Conservation (phyloP, 768 basidiomycete species). For the Boletus rubescentipes region DNA sequence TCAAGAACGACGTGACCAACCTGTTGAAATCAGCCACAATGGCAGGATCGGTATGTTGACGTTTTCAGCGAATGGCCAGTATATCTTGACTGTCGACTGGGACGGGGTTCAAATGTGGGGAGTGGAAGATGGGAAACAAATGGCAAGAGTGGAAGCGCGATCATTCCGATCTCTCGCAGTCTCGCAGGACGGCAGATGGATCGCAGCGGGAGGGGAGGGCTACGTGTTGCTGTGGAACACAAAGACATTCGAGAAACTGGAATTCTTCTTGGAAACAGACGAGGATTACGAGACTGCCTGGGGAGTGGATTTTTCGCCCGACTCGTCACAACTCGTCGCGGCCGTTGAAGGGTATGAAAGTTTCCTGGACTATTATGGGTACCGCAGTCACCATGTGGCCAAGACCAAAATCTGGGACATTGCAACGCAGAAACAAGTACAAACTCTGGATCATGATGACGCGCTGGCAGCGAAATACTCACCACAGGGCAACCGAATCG, state of each 20-base stretch:
- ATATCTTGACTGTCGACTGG: not conserved
- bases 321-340: not conserved
- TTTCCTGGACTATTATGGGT: no score
- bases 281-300: no score
- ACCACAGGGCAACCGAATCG: not conserved
- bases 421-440: not conserved
- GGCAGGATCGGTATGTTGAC: not conserved
- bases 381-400: not conserved
- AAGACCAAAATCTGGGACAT: not conserved
- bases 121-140: not conserved
- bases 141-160: not conserved
- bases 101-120: not conserved
- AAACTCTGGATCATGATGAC: not conserved
- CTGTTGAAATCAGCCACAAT: not conserved
- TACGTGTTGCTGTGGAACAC: not conserved
- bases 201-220: not conserved
- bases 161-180: not conserved
- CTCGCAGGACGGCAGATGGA: not conserved
- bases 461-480: not conserved
- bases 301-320: conserved; percentile 5
- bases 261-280: not conserved
- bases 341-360: not conserved
- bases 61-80: not conserved
- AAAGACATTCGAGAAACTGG: not conserved
- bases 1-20: not conserved